A percentile compares a stretch with the other conserved stretches of the same genome.
Conservation (phyloP, 208 protist species). For the Acanthamoeba culbertsoni region DNA sequence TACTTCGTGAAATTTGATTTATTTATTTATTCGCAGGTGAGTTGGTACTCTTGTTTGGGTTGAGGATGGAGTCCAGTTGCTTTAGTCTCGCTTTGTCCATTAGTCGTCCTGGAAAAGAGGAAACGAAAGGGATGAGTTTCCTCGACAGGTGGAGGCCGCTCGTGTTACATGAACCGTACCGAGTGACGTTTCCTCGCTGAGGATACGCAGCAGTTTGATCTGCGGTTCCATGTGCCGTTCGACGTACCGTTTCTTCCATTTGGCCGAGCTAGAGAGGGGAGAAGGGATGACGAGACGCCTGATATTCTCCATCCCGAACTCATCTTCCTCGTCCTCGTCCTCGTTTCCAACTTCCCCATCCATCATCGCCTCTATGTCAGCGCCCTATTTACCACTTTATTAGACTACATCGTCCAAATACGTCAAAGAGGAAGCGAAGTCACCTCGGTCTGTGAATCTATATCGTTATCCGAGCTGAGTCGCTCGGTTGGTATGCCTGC, state of each 20-base stretch:
- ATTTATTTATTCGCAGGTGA: background rate
- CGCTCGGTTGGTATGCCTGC: background rate
- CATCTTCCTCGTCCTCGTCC: background rate
- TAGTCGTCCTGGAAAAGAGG: background rate
- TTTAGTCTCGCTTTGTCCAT: background rate
- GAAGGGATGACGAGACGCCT: background rate
- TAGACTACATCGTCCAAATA: too few relatives aligned
- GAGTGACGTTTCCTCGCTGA: constrained; percentile 14
- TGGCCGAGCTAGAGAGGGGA: background rate
- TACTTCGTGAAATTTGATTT: too few relatives aligned
- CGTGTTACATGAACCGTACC: background rate
- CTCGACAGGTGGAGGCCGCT: background rate
- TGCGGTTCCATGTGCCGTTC: constrained; percentile 11
- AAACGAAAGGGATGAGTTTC: too few relatives aligned
- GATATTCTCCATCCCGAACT: background rate
- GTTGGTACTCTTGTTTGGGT: background rate
- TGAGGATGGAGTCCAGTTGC: background rate
- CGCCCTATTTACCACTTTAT: too few relatives aligned
- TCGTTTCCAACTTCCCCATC: background rate
- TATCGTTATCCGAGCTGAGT: background rate
- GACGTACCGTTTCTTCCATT: constrained; percentile 10
- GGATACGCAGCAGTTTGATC: background rate
- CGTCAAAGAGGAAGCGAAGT: too few relatives aligned
- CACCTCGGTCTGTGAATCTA: too few relatives aligned
- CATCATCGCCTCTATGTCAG: background rate